Evolutionary conservation across 2,329 filamentous ascomycete species (phyloP).

Genomic region (Chaetomiaceae sp.): DNA sequence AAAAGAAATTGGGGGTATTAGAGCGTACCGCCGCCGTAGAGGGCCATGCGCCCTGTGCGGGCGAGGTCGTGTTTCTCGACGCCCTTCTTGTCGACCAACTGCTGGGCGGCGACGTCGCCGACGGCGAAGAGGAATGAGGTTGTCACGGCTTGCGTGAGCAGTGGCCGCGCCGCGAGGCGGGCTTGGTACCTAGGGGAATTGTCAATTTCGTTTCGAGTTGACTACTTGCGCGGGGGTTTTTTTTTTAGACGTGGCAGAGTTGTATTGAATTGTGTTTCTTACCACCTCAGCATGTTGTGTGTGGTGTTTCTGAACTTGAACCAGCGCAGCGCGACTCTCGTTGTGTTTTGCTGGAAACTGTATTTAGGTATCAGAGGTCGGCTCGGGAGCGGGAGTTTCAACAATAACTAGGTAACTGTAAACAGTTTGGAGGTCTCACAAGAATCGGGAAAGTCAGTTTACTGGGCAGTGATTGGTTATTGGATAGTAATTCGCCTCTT

Average conservation of each 20-base stretch:
- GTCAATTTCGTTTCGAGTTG: too few species aligned
- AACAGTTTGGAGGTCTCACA: too few species aligned
- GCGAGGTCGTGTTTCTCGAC: slow-evolving; percentile 68
- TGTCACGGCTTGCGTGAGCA: slow-evolving; percentile 86
- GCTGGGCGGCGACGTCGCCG: slow-evolving; percentile 87
- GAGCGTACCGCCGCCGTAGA: slow-evolving; percentile 71
- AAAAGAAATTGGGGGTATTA: too few species aligned
- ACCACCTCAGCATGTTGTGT: slow-evolving; percentile 15
- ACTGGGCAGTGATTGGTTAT: too few species aligned
- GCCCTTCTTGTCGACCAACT: slow-evolving; percentile 79
- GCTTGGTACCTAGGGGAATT: slow-evolving; percentile 69
- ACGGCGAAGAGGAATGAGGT: slow-evolving; percentile 90
- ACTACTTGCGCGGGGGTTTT: too few species aligned
- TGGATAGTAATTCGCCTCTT: neutral
- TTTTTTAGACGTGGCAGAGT: neutral
- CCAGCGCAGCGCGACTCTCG: too few species aligned
- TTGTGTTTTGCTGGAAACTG: too few species aligned
- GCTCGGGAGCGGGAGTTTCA: too few species aligned
- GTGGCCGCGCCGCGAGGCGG: slow-evolving; percentile 71
- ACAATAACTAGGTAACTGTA: neutral
- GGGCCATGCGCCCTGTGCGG: slow-evolving; percentile 72
- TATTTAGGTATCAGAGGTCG: too few species aligned
- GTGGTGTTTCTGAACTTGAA: neutral
- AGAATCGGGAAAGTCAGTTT: too few species aligned
- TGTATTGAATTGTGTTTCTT: neutral